Base-by-base conservation (phyloP, 495 filamentous ascomycete genomes). In the Acidiella bohemica region DNA sequence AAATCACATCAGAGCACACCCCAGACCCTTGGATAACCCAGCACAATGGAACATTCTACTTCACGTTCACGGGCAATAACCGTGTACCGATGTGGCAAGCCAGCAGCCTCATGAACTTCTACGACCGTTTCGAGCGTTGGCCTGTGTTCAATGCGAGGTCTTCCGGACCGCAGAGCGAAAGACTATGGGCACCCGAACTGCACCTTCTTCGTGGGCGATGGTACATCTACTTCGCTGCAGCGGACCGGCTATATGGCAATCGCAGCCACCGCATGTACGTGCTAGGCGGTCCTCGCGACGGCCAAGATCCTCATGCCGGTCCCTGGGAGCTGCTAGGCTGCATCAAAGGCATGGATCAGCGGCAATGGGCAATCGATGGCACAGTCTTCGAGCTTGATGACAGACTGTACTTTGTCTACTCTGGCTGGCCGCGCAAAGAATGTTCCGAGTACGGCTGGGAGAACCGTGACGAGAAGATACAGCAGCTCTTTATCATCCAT, bases 291-390 rank as follows among this genome's bases (percentile, higher is more conserved):
- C 58, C 56, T 12, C 42, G 40, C 2, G 41, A 12, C 28, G 33
- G 24, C 9, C 32, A 23, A 24, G 27, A 49, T 32, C 39, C 52
- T 45, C 42, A 37, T 34, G 8, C 13, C 36, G 36, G 47, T 17
- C 32, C 39, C 13, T 59, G 58, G 58, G 33, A 48, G 23, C 42
- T 54, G 19, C 45, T 54, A 10, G 56, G 58, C 5, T 38, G 29
- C 0, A 51, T 61, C 20, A 24, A 11, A 24, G 53, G 53, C 23
- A 46, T 61, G 51, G 54, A 53, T 7, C 25, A 46, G 10, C 36
- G 47, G 8, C 55, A 59, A 36, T 61, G 58, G 58, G 46, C 53
- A 9, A 59, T 61, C 25, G 58, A 61, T 33, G 58, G 54, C 10
- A 61, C 56, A 0, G 49, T 58, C 2, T 45, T 61, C 27, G 31